A percentile compares a stretch with the other conserved stretches of the same genome.
These are phyloP conservation scores for Metschnikowia matae DNA, from an alignment of 805 yeast genomes.

Conservation along the genomic window DNA sequence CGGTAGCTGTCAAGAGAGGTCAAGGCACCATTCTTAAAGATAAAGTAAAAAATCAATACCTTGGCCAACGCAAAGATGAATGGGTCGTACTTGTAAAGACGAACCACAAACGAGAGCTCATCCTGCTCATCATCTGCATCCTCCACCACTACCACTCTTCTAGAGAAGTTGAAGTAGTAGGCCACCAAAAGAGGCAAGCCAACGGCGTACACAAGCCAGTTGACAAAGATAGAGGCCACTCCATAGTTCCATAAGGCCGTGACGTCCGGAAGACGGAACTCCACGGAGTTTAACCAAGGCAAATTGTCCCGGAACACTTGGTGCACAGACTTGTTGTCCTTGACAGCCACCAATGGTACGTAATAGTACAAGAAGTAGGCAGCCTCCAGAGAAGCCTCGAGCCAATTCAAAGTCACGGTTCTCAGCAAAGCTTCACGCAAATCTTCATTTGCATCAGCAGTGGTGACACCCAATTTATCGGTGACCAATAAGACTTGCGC, in stretches of 20 bases:
- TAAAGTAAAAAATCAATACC: slow-evolving; percentile 32
- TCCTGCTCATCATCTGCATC: slow-evolving; percentile 9
- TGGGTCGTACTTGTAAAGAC: slow-evolving; percentile 49
- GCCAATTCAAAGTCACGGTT: slow-evolving; percentile 32
- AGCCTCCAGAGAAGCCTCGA: slow-evolving; percentile 30
- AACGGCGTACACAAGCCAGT: slow-evolving; percentile 42
- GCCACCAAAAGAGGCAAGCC: slow-evolving; percentile 41
- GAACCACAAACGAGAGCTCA: slow-evolving; percentile 15
- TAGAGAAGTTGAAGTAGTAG: slow-evolving; percentile 51
- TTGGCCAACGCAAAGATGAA: slow-evolving; percentile 49
- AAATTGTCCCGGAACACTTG: slow-evolving; percentile 33
- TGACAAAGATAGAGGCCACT: slow-evolving; percentile 27
- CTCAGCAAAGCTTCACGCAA: slow-evolving; percentile 39
- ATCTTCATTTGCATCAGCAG: slow-evolving; percentile 32
- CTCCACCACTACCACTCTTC: slow-evolving; percentile 34
- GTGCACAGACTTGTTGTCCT: slow-evolving; percentile 33
- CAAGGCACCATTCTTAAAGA: slow-evolving; percentile 31
- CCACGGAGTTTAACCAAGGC: slow-evolving; percentile 19
- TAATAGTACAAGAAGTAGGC: slow-evolving; percentile 28
- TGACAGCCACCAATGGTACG: slow-evolving; percentile 34
- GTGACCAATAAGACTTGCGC: slow-evolving; percentile 28
- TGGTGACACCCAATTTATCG: slow-evolving; percentile 34
- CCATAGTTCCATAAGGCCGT: slow-evolving; percentile 27
- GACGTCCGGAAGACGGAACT: slow-evolving; percentile 33
- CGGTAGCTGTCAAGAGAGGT: slow-evolving; percentile 23